phyloP scores from a whole-genome alignment of 2,329 filamentous ascomycete genomes.

The Endothia cerciana region DNA sequence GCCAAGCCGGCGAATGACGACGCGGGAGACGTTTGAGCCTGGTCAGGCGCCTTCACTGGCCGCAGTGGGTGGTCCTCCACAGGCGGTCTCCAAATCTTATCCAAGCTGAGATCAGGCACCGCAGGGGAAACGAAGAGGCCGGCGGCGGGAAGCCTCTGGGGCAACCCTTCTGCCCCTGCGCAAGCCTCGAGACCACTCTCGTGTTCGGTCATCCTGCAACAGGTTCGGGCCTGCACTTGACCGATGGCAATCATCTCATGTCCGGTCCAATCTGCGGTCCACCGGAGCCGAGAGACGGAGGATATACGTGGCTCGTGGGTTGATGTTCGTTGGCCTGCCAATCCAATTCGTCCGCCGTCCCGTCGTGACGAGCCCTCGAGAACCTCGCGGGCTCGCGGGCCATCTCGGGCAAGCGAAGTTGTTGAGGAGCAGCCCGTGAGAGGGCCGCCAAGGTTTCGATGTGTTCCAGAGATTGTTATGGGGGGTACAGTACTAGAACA shows the following conservation, averaged over 20 bases:
- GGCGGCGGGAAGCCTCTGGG: no score
- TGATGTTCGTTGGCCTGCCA: no score
- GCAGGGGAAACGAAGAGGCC: no score
- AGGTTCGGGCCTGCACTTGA: conserved; percentile 1
- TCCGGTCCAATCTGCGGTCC: background rate
- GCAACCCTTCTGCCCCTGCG: no score
- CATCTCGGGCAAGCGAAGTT: conserved; percentile 26
- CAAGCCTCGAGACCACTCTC: background rate
- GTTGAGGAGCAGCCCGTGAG: background rate
- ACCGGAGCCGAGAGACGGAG: background rate
- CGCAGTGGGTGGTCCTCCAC: background rate
- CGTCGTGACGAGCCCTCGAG: no score
- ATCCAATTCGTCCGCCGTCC: no score
- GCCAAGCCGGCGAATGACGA: conserved; percentile 2
- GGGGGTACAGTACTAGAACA: conserved; percentile 13
- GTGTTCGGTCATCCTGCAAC: background rate
- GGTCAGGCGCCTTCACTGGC: background rate
- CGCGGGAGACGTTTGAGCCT: background rate
- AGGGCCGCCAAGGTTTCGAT: conserved; percentile 3
- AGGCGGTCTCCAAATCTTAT: conserved; percentile 4
- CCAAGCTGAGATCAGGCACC: conserved; percentile 5
- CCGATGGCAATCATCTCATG: background rate
- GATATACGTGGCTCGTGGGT: no score
- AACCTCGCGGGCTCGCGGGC: conserved; percentile 7
- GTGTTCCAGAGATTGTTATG: background rate